Conservation (phyloP, 2,329 filamentous ascomycete species). For the Ophiostoma fasciatum region DNA sequence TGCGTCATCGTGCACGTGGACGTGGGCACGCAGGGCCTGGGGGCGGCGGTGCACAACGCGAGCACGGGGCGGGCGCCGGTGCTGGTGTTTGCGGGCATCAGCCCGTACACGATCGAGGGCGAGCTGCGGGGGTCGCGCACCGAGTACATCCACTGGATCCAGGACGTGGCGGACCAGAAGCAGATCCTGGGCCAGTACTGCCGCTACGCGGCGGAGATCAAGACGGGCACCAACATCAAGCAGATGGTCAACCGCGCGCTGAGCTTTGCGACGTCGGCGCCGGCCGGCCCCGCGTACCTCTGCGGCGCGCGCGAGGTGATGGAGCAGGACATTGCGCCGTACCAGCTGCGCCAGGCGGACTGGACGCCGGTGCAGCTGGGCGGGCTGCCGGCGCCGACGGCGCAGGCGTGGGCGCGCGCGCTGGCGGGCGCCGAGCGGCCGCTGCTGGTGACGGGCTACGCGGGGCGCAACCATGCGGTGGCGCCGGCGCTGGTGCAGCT, state of each 20-base stretch:
- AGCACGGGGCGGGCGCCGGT: conserved; percentile 53
- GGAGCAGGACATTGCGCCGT: conserved; percentile 69
- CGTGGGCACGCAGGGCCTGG: conserved; percentile 59
- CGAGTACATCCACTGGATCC: conserved; percentile 28
- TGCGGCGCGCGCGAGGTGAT: conserved; percentile 67
- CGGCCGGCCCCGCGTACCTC: conserved; percentile 68
- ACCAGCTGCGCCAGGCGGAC: conserved; percentile 48
- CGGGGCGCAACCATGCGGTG: conserved; percentile 50
- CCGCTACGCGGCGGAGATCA: conserved; percentile 68
- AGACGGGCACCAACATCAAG: conserved; percentile 73
- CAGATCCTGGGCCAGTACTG: conserved; percentile 66
- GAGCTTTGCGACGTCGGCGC: conserved; percentile 65
- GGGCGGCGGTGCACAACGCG: conserved; percentile 58
- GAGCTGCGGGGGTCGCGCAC: conserved; percentile 25
- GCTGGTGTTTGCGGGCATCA: conserved; percentile 27
- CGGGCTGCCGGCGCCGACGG: conserved; percentile 36
- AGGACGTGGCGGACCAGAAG: conserved; percentile 21
- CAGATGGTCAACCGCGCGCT: conserved; percentile 77
- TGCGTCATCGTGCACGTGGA: conserved; percentile 61
- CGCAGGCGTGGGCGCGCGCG: conserved; percentile 45
- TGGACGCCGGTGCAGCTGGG: conserved; percentile 61
- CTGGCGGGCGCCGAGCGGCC: conserved; percentile 50
- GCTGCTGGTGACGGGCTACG: conserved; percentile 56
- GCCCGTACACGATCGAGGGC: conserved; percentile 27
- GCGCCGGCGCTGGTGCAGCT: conserved; percentile 49